Base-by-base conservation (phyloP, 768 basidiomycete genomes). In the Phaeolepiota aurea region DNA sequence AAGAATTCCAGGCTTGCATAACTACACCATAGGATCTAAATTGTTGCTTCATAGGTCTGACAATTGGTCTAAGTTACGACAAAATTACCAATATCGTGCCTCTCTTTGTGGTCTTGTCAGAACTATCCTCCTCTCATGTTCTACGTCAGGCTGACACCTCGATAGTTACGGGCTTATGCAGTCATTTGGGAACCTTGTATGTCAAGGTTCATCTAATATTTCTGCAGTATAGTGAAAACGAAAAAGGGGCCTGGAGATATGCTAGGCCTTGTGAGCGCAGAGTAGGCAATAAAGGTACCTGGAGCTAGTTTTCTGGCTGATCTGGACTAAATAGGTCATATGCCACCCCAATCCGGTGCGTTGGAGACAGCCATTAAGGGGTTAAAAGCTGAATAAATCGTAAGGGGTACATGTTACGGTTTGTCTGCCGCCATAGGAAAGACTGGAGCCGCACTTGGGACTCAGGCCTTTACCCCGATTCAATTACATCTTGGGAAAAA, bases 101-200 rank as follows among this genome's bases (percentile, higher is more conserved):
- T 3, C 65, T 78, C 5, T 87, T 87, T 50, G 69, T 86, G 38
- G 58, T 86, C 44, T 76, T 86, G 78, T 80, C 50, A 20, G 5
- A 37, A 39, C 11, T 21, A 20, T 20, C n/a, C n/a, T n/a, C n/a
- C n/a, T n/a, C n/a, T n/a, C n/a, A n/a, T n/a, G n/a, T n/a, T n/a
- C n/a, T n/a, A n/a, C n/a, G n/a, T n/a, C n/a, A n/a, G 18, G 44
- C 13, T 25, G 4, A n/a, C 9, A 28, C 22, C 23, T 36, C 37
- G n/a, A 4, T 43, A 79, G 77, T 48, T 85, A 82, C 54, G 83
- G 78, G 2, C 59, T 82, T 40, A 81, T 85, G 81, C 77, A 82
- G 48, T 81, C 76, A 2, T 72, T 68, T 33, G 82, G 81, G n/a
- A 84, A 84, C 49, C 36, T 83, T 61, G 77, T 74, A 52, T 28